Base-by-base conservation (phyloP, 2,329 filamentous ascomycete species). In the Neofusicoccum cordaticola region DNA sequence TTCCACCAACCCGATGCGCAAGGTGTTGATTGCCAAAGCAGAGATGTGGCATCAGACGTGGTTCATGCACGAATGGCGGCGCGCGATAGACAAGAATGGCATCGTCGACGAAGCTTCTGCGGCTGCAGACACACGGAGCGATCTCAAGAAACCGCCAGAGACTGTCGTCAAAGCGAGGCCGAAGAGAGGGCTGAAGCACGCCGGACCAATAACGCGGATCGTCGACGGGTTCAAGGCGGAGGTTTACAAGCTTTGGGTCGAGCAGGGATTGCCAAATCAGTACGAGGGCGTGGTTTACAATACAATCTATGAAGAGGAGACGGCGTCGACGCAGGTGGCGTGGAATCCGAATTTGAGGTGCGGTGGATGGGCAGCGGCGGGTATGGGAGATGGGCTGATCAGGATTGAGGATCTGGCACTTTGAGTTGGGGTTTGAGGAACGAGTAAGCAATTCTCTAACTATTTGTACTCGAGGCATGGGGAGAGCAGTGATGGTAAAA, bases 11-110 rank as follows among this genome's bases (percentile, higher is more conserved):
- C 82, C 84, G 0, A 71, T 86, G 41, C 77, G 79, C 9, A 80
- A 82, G 48, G 71, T 86, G 2, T 67, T 84, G 17, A 81, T 83
- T 63, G 73, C 77, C 13, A 86, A 85, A 67, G 78, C 79, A 9
- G 75, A 78, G 8, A 79, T 82, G 11, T 85, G 80, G 77, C 80
- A 85, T 65, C 83, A 86, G 67, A 81, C 76, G 6, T 86, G 85
- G 83, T 87, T 87, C 68, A 72, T 77, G 27, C 85, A 87, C 68
- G 84, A 87, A 63, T 88, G 85, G 84, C 71, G 79, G 19, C 67
- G 72, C 11, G 65, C 47, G 22, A 56, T 51, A 17, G 45, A 56
- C 13, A 8, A 62, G 17, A 47, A 64, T 44, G 62, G 56, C 8
- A 62, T 52, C 11, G 44, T 39, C 42, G 17, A 50, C 13, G 48